Base-by-base conservation (phyloP, 2,329 filamentous ascomycete species). In the Xylaria polymorpha region DNA sequence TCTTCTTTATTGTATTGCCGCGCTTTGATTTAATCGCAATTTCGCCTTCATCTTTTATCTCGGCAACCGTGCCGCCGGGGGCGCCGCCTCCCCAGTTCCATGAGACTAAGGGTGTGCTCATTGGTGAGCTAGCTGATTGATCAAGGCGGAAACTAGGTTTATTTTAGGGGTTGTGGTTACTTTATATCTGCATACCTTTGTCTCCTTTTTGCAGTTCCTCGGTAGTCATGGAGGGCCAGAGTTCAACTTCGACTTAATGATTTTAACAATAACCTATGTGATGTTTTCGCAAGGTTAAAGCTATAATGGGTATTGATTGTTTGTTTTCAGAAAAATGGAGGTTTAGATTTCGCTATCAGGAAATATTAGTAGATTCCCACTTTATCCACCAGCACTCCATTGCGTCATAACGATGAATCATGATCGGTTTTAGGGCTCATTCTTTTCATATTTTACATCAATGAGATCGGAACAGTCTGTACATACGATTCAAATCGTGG, bases 1-100 rank as follows among this genome's bases (percentile, higher is more conserved):
- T 88, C 80, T 88, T 90, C 80, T 86, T 88, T 77, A 91, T 86
- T 35, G 85, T 88, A 78, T 91, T 91, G 73, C 89, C 88, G 60
- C 82, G 82, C 75, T 90, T 85, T 51, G 88, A 87, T 74, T 86
- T 83, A 74, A 91, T 88, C 59, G 86, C 83, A 61, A 90, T 80
- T 74, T 89, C 85, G 78, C 88, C 89, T 44, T 88, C 80, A 37
- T 85, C 83, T 78, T 88, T 85, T 82, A 83, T 80, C 87, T 97
- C 86, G 71, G 83, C 83, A 64, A 88, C 88, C 53, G 83, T 86
- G 68, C 89, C 90, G 61, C 82, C 81, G 1, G 89, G 88, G 25
- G 84, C 80, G 65, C 85, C 83, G 66, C 83, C 82, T 67, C 83
- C 83, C 87, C 87, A 90, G 76, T 85, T 83, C 89, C 88, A 91